Conservation (phyloP, 768 basidiomycete genomes). For the Zangia roseola region DNA sequence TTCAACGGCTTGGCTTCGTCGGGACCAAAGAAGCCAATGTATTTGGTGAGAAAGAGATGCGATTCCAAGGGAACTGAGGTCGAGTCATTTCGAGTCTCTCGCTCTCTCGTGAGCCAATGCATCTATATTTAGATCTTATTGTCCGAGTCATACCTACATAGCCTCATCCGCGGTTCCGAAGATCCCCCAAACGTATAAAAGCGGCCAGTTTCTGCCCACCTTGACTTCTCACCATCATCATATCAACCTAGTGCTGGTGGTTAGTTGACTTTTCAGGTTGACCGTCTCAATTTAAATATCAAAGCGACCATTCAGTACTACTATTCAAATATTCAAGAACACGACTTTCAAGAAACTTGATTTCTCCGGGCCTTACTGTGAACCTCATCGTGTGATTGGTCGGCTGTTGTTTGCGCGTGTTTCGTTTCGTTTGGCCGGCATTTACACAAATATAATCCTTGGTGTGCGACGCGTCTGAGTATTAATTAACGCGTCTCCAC, state of each 20-base stretch:
- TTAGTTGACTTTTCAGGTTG: background rate
- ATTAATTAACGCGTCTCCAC: slow-evolving; percentile 10
- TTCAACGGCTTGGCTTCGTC: slow-evolving; percentile 73
- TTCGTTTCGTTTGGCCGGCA: slow-evolving; percentile 2
- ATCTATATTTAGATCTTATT: slow-evolving; percentile 7
- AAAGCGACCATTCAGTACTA: too few species aligned
- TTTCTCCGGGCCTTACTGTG: too few species aligned
- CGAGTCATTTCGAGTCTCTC: background rate
- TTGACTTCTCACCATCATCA: slow-evolving; percentile 12
- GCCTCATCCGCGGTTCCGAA: background rate
- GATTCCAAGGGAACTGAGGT: slow-evolving; percentile 25
- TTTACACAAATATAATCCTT: slow-evolving; percentile 3
- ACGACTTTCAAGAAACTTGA: too few species aligned
- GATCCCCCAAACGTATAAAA: slow-evolving; percentile 7
- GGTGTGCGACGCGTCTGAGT: background rate
- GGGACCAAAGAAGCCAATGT: slow-evolving; percentile 67
- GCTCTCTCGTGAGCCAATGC: background rate
- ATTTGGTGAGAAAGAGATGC: slow-evolving; percentile 85
- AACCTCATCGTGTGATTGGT: background rate
- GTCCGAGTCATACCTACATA: slow-evolving; percentile 16
- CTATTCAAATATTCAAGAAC: too few species aligned
- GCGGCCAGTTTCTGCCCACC: background rate
- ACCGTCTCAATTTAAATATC: background rate
- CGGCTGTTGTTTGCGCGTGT: slow-evolving; percentile 13
- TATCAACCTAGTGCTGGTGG: slow-evolving; percentile 1